phyloP scores from a whole-genome alignment of 345 rosid genomes.

The Gynandropsis gynandra region DNA sequence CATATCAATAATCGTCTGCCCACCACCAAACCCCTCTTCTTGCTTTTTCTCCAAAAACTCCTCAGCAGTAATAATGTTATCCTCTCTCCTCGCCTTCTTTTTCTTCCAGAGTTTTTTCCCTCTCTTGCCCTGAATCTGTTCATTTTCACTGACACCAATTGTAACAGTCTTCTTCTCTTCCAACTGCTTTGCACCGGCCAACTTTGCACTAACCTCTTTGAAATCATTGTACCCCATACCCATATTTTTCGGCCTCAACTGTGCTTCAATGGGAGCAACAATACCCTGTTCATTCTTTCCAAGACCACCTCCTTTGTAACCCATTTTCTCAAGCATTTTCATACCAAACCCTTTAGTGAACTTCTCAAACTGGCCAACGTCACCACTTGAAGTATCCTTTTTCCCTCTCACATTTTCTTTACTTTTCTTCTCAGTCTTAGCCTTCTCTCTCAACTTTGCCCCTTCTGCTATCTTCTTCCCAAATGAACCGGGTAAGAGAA shows the following conservation, averaged over 20 bases:
- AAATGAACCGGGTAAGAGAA: constrained; percentile 53
- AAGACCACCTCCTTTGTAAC: constrained; percentile 81
- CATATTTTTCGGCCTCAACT: constrained; percentile 85
- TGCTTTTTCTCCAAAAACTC: constrained; percentile 70
- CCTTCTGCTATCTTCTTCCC: constrained; percentile 73
- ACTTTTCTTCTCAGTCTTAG: constrained; percentile 48
- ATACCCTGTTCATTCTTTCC: constrained; percentile 89
- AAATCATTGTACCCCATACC: constrained; percentile 89
- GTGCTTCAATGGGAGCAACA: constrained; percentile 73
- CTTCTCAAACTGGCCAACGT: constrained; percentile 68
- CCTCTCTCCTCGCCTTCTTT: constrained; percentile 41
- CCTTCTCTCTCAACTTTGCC: constrained; percentile 57
- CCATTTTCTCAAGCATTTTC: constrained; percentile 87
- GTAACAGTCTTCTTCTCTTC: constrained; percentile 53
- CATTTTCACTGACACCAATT: constrained; percentile 17
- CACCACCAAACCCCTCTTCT: constrained; percentile 67
- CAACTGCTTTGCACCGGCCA: constrained; percentile 35
- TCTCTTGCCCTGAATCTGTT: constrained; percentile 30
- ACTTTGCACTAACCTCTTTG: constrained; percentile 55
- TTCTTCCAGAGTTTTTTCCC: constrained; percentile 61
- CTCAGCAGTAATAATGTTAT: constrained; percentile 52
- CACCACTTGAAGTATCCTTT: constrained; percentile 36
- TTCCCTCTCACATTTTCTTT: constrained; percentile 41
- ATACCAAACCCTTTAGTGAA: constrained; percentile 73
- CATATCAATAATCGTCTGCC: constrained; percentile 90